Evolutionary conservation across 345 rosid species (phyloP).

Genomic region (Populus alba): DNA sequence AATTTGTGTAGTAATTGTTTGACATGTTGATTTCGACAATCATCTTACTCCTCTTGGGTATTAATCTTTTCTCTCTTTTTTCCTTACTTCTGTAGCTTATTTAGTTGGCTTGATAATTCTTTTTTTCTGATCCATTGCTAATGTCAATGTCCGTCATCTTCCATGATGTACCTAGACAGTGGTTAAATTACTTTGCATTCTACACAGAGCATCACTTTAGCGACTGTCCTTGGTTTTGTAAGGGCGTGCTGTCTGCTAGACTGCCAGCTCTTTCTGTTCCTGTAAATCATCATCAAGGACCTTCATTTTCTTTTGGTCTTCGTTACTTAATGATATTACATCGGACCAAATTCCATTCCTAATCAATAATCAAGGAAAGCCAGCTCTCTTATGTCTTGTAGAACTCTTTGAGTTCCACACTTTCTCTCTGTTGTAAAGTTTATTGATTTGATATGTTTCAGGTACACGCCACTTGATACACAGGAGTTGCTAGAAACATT

Average conservation of each 20-base stretch:
- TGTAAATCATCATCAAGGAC: neutral
- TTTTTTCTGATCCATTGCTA: neutral
- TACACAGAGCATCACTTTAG: neutral
- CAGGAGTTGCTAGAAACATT: slow-evolving; percentile 71
- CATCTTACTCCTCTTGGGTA: neutral
- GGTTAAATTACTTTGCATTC: neutral
- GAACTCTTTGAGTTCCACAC: neutral
- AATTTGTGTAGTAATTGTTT: neutral
- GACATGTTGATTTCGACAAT: neutral
- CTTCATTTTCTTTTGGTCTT: neutral
- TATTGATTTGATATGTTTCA: slow-evolving; percentile 27
- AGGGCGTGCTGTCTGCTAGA: neutral
- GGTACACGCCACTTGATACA: slow-evolving; percentile 77
- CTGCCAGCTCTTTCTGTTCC: neutral
- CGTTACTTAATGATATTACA: neutral
- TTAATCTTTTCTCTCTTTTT: neutral
- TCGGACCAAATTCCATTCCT: neutral
- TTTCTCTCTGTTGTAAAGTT: slow-evolving; percentile 7
- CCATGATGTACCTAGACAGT: neutral
- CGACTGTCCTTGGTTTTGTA: neutral
- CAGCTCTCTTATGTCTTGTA: neutral
- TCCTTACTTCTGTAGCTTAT: neutral
- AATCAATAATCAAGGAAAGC: neutral
- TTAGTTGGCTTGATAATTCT: neutral
- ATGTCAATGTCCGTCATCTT: neutral